phyloP scores from a whole-genome alignment of 2,329 filamentous ascomycete species.

The Byssoonygena ceratinophila region DNA sequence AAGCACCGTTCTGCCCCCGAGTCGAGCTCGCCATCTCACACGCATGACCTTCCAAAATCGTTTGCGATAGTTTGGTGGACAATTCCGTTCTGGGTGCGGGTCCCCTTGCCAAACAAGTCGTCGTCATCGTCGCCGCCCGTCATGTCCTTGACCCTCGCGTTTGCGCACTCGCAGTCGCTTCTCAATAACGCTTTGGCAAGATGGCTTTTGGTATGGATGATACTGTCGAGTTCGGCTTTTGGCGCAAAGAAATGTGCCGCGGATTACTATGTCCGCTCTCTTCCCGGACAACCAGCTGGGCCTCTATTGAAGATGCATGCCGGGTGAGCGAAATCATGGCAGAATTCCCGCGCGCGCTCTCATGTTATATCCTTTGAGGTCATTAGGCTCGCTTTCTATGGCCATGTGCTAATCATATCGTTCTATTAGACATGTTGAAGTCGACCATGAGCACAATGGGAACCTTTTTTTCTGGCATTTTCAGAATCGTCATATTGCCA shows the following conservation, averaged over 20 bases:
- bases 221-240: constrained; percentile 9
- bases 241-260: constrained; percentile 41
- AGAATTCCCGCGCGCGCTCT: not conserved
- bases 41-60: not conserved
- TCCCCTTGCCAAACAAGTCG: not conserved
- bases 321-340: constrained; percentile 53
- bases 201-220: constrained; percentile 8
- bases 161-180: not conserved
- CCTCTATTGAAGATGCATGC: constrained; percentile 93
- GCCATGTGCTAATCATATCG: constrained; percentile 12
- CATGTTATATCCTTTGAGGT: not conserved
- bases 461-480: constrained; percentile 99
- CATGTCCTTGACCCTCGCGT: not conserved
- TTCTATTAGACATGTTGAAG: constrained; percentile 67
- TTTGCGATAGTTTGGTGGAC: not conserved
- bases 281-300: constrained; percentile 73
- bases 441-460: constrained; percentile 72
- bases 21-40: not conserved
- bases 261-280: constrained; percentile 78
- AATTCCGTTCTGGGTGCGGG: not conserved
- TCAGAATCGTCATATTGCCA: constrained; percentile 88
- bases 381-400: not conserved
- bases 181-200: not conserved
- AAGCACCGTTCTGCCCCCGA: not conserved
- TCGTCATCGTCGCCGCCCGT: not conserved